phyloP scores from a whole-genome alignment of 176 grass and related monocot genomes.

The Poa annua region DNA sequence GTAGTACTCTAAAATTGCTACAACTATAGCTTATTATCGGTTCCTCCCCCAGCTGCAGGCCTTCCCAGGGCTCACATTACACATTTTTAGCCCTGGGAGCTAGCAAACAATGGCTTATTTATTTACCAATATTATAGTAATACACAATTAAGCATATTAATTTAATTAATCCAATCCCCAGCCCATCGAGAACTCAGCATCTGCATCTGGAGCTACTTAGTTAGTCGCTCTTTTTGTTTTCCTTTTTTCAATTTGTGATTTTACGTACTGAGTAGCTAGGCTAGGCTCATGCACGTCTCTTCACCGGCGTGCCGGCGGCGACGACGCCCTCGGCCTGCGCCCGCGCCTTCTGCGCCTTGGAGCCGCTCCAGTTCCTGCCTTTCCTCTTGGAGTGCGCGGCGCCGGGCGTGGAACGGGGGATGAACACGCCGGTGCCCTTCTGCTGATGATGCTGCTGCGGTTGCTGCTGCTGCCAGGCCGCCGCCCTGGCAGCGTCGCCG shows the following conservation, averaged over 20 bases:
- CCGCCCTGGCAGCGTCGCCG: not conserved
- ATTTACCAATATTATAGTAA: slow-evolving; percentile 23
- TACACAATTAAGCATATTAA: slow-evolving; percentile 47
- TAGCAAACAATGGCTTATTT: slow-evolving; percentile 25
- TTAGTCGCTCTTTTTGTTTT: slow-evolving; percentile 21
- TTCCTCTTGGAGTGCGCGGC: slow-evolving; percentile 36
- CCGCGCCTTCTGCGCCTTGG: slow-evolving; percentile 35
- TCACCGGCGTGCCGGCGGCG: not conserved
- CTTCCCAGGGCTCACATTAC: slow-evolving; percentile 36
- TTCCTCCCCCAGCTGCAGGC: not conserved
- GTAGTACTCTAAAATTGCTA: slow-evolving; percentile 10
- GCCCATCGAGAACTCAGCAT: not conserved
- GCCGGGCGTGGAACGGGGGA: slow-evolving; percentile 52
- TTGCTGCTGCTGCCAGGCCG: slow-evolving; percentile 12
- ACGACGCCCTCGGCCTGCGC: not conserved
- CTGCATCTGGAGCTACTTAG: slow-evolving; percentile 47
- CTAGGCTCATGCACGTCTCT: not conserved
- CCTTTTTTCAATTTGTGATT: not conserved
- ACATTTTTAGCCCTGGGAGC: slow-evolving; percentile 33
- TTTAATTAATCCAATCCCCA: slow-evolving; percentile 21
- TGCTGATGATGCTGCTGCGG: slow-evolving; percentile 49
- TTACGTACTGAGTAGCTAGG: not conserved
- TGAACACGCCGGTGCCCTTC: slow-evolving; percentile 70
- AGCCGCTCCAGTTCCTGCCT: slow-evolving; percentile 26
- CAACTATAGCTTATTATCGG: slow-evolving; percentile 5